Conservation (phyloP, 768 basidiomycete genomes). For the Macrolepiota dolichaula region DNA sequence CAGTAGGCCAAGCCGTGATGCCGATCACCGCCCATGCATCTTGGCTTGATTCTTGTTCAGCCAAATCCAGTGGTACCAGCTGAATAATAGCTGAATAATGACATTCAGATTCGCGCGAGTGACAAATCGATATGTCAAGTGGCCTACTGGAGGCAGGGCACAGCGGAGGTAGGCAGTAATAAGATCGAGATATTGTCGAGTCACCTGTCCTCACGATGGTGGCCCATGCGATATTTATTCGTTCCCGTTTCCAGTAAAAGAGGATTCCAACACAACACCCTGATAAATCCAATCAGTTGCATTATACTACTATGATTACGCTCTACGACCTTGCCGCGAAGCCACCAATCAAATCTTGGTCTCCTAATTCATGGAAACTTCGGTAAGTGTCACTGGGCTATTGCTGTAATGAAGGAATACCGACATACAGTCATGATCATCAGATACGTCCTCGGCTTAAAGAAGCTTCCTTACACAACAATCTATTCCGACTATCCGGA, state of each 20-base stretch:
- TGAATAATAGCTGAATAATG: no score
- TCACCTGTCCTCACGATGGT: no score
- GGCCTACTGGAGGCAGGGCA: no score
- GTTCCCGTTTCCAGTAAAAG: not conserved
- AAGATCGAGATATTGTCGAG: no score
- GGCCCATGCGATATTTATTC: not conserved
- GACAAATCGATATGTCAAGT: no score
- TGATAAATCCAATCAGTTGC: not conserved
- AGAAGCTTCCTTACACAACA: slow-evolving; percentile 36
- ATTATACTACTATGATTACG: not conserved
- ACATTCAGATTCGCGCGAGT: no score
- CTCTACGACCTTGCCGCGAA: not conserved
- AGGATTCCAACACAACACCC: not conserved
- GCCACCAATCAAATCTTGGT: not conserved
- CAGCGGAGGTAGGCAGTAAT: no score
- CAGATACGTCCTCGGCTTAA: slow-evolving; percentile 31
- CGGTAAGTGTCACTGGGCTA: not conserved
- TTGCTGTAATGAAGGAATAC: not conserved
- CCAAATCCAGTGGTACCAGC: no score
- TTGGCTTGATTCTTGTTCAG: no score
- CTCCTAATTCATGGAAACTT: not conserved
- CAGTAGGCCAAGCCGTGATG: no score
- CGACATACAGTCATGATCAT: not conserved
- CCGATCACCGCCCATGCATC: no score
- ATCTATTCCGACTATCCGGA: slow-evolving; percentile 52